A percentile compares a stretch with the other conserved stretches of the same genome.
Evolutionary conservation across 1,284 basidiomycete genomes (phyloP).

Genomic region (Xerocomus nothofagi): DNA sequence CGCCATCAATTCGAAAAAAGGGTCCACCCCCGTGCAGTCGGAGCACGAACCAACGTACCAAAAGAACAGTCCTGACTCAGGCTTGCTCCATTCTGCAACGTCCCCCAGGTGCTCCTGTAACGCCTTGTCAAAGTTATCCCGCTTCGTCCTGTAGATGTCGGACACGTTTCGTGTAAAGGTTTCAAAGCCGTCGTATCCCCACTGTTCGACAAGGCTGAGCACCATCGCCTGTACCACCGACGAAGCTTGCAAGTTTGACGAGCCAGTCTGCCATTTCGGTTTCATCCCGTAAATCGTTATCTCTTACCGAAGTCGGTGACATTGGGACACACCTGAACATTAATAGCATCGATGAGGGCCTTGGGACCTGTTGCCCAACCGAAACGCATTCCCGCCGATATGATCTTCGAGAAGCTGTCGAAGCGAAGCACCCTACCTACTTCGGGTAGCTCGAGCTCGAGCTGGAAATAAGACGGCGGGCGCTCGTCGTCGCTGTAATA

Average conservation of each 20-base stretch:
- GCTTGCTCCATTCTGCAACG: slow-evolving; percentile 77
- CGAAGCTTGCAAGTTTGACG: slow-evolving; percentile 75
- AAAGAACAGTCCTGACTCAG: slow-evolving; percentile 86
- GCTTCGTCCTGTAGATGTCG: slow-evolving; percentile 72
- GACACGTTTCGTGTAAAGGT: slow-evolving; percentile 70
- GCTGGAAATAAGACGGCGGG: slow-evolving; percentile 71
- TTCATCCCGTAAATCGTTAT: not conserved
- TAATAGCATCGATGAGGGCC: slow-evolving; percentile 69
- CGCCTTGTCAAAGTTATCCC: slow-evolving; percentile 77
- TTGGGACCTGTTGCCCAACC: slow-evolving; percentile 81
- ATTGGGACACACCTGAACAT: slow-evolving; percentile 53
- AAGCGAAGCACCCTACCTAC: slow-evolving; percentile 77
- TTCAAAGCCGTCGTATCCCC: slow-evolving; percentile 77
- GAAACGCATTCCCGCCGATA: slow-evolving; percentile 75
- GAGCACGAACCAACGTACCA: slow-evolving; percentile 50
- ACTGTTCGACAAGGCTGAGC: slow-evolving; percentile 64
- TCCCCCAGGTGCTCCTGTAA: slow-evolving; percentile 72
- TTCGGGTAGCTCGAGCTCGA: slow-evolving; percentile 58
- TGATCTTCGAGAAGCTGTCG: slow-evolving; percentile 83
- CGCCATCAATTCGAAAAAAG: slow-evolving; percentile 8
- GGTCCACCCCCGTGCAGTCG: not conserved
- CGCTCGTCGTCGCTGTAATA: slow-evolving; percentile 62
- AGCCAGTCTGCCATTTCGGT: slow-evolving; percentile 54
- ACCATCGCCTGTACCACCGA: slow-evolving; percentile 75
- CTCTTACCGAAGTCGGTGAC: not conserved